Evolutionary conservation across 2,329 filamentous ascomycete species (phyloP), one percentile per base, ranked within the genome.

Genomic region (Exophiala alcalophila): DNA sequence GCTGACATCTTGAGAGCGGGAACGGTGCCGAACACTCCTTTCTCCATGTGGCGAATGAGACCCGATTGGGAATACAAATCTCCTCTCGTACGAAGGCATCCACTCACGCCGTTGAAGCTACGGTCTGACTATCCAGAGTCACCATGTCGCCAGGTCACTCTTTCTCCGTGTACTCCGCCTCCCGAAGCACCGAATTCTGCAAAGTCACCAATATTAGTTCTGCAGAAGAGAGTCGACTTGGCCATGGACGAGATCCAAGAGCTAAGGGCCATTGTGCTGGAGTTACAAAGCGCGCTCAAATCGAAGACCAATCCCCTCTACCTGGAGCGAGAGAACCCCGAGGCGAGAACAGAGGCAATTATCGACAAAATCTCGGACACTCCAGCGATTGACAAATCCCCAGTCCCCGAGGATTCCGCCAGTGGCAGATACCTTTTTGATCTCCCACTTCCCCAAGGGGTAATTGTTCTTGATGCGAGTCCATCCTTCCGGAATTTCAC

Each of bases 231-330:
- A 19, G 42, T 54, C 4, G 44, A 49, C 20, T 20, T 54, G 19
- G 51, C 48, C 5, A 51, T 54, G 44, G 43, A 47, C 29, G 48
- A 52, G 19, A 54, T 52, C 10, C 44, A 54, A 34, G 51, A 54
- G 31, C 33, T 51, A 10, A 49, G 51, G 25, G 40, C 38, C 14
- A 31, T 48, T 7, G 44, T 53, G 5, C 44, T 50, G 15, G 29
- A 28, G 11, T 29, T 53, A 23, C 50, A 53, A 25, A 28, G 40
- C 5, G 41, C 48, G 19, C 38, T 53, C 8, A 39, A 34, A 18
- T 18, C 24, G 12, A 47, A 42, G 26, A 40, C 41, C 9, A 32
- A 28, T 21, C 31, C 29, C n/a, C 30, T 38, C 12, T 12, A 40
- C 23, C 12, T 31, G 16, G 36, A 40, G 10, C 14, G 20, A 19